Base-by-base conservation (phyloP, 2,329 filamentous ascomycete species). In the Chaetomiaceae sp. region DNA sequence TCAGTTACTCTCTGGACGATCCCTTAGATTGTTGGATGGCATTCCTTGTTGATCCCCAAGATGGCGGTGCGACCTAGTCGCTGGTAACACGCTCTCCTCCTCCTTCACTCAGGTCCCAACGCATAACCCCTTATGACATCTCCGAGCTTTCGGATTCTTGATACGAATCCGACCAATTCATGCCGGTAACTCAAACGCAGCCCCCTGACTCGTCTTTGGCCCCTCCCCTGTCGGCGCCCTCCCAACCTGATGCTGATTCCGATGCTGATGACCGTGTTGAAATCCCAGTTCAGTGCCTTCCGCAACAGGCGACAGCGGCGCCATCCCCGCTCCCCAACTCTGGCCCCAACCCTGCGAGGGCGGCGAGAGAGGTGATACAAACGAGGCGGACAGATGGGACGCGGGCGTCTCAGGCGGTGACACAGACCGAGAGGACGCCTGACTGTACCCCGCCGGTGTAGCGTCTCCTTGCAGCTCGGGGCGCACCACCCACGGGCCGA, bases 401-500 rank as follows among this genome's bases (percentile, higher is more conserved):
- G n/a, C n/a, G 5, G 34, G n/a, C 19, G 34, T 27, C 11, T 6
- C 23, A 3, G 23, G 33, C 31, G 48, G 31, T 7, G 48, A 51
- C 17, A 42, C 48, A 47, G 27, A 6, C 9, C 9, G 5, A 31
- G 27, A 9, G 3, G 27, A 4, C 27, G 27, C 27, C 27, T 36
- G 29, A 3, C 20, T 29, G 25, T 46, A 36, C 11, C 29, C 29
- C 14, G 31, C 19, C 17, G 46, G 27, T 6, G n/a, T 22, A 1
- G 19, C 22, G 38, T 53, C 45, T 2, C 44, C 44, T 12, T 38
- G 31, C 38, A 53, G 23, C 31, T 53, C 51, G 3, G 51, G 38
- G 15, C 45, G 22, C 3, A 31, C 23, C 22, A 31, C 31, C 51
- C 51, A 44, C 8, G 45, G 15, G 7, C 51, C 44, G 9, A 38